Conservation (phyloP, 2,329 filamentous ascomycete genomes). For the Exophiala sp. region DNA sequence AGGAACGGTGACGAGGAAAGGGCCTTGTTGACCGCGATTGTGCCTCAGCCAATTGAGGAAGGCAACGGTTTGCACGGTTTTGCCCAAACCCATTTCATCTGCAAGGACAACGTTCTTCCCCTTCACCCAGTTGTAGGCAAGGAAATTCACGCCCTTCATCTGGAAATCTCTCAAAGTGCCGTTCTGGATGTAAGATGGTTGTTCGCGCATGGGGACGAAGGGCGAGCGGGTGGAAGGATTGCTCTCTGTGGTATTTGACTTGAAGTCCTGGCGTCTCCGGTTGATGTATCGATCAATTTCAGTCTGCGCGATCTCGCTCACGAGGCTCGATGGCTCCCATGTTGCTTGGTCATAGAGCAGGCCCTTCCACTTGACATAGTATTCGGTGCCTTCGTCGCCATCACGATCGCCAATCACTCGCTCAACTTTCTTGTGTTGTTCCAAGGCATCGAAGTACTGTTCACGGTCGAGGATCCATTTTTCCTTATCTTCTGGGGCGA, state of each 20-base stretch:
- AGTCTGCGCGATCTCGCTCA: constrained; percentile 72
- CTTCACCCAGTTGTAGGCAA: constrained; percentile 92
- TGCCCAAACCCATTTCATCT: constrained; percentile 97
- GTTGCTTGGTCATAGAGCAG: constrained; percentile 91
- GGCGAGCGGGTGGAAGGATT: constrained; percentile 67
- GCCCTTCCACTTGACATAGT: constrained; percentile 95
- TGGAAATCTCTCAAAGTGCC: constrained; percentile 90
- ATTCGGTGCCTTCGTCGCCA: constrained; percentile 75
- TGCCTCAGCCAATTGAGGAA: constrained; percentile 97
- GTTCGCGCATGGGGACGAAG: constrained; percentile 66
- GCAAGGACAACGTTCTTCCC: constrained; percentile 94
- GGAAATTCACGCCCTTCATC: constrained; percentile 86
- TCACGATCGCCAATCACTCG: constrained; percentile 80
- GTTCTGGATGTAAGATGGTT: constrained; percentile 76
- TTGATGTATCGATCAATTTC: constrained; percentile 90
- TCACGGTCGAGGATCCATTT: constrained; percentile 95
- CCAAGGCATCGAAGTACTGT: constrained; percentile 77
- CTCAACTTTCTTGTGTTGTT: constrained; percentile 88
- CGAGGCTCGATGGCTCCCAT: constrained; percentile 74
- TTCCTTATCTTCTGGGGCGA: constrained; percentile 78
- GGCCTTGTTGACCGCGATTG: constrained; percentile 80
- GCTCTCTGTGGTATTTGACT: constrained; percentile 70
- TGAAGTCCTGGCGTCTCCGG: constrained; percentile 71
- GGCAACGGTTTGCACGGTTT: constrained; percentile 94
- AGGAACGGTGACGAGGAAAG: constrained; percentile 94